Evolutionary conservation across 2,329 filamentous ascomycete species (phyloP).

Genomic region (Pseudocercospora crystallina): DNA sequence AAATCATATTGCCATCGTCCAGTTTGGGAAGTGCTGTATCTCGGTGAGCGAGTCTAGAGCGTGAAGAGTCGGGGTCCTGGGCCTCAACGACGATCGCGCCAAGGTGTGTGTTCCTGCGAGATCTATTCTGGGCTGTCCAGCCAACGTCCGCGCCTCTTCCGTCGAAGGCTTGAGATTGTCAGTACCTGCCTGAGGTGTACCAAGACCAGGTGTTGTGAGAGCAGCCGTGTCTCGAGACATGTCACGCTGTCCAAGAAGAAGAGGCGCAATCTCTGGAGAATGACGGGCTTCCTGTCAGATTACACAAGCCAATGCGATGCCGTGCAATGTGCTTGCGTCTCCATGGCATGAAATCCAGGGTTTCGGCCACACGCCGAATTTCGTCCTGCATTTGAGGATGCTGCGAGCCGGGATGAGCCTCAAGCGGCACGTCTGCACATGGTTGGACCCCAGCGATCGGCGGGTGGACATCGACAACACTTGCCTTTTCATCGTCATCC

Average conservation of each 20-base stretch:
- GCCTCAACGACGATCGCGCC: neutral
- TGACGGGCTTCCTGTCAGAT: neutral
- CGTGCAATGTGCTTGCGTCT: slow-evolving; percentile 3
- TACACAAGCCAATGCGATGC: slow-evolving; percentile 6
- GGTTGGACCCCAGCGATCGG: slow-evolving; percentile 8
- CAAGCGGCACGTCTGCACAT: neutral
- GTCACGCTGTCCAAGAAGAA: neutral
- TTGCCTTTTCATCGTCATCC: neutral
- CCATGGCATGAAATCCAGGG: neutral
- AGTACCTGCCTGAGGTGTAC: neutral
- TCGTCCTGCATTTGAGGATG: too few species aligned
- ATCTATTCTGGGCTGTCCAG: slow-evolving; percentile 3
- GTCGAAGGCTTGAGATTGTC: slow-evolving; percentile 1
- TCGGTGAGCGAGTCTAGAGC: slow-evolving; percentile 6
- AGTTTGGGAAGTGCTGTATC: neutral
- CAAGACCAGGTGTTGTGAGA: neutral
- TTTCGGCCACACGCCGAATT: neutral
- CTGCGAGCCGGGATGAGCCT: slow-evolving; percentile 3
- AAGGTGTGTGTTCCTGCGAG: neutral
- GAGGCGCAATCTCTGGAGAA: neutral
- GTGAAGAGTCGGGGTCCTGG: neutral
- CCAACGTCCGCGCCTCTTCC: slow-evolving; percentile 1
- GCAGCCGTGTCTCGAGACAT: neutral
- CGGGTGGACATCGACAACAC: slow-evolving; percentile 6
- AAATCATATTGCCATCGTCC: neutral